Percentiles rank a stretch among this genome's conserved stretches.
Evolutionary conservation across 2,329 filamentous ascomycete species (phyloP).

Genomic region (Colletotrichum gigasporum): DNA sequence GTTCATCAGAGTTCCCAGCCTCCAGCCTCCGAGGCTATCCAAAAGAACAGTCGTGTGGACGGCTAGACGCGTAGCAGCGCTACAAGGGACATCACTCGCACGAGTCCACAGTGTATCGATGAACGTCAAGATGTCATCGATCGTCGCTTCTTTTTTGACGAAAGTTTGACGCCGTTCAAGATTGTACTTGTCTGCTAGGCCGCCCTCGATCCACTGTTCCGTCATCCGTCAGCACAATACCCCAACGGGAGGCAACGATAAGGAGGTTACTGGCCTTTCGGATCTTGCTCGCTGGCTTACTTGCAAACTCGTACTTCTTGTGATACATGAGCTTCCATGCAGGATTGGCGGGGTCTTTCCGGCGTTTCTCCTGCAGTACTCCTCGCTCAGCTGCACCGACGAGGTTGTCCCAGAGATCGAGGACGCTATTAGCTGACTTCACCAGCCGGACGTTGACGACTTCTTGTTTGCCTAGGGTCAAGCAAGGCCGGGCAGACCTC

Average conservation of each 20-base stretch:
- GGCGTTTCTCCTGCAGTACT: background rate
- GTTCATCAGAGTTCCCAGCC: background rate
- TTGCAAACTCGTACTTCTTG: background rate
- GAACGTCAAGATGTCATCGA: background rate
- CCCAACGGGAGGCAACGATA: background rate
- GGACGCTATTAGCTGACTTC: background rate
- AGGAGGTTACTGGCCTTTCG: background rate
- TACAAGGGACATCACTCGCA: background rate
- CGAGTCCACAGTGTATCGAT: conserved; percentile 2
- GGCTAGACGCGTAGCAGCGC: background rate
- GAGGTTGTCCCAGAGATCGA: conserved; percentile 1
- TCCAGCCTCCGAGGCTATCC: background rate
- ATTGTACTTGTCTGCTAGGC: background rate
- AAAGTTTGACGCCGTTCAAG: conserved; percentile 2
- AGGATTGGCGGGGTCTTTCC: background rate
- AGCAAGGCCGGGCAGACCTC: background rate
- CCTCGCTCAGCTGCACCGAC: background rate
- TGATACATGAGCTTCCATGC: conserved; percentile 3
- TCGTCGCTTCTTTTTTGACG: background rate
- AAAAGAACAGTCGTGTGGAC: background rate
- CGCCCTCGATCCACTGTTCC: background rate
- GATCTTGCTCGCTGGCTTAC: background rate
- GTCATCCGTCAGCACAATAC: background rate
- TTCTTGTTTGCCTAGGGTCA: background rate
- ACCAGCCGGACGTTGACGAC: background rate